Evolutionary conservation across 495 filamentous ascomycete species (phyloP).

Genomic region (Aspergillus homomorphus): DNA sequence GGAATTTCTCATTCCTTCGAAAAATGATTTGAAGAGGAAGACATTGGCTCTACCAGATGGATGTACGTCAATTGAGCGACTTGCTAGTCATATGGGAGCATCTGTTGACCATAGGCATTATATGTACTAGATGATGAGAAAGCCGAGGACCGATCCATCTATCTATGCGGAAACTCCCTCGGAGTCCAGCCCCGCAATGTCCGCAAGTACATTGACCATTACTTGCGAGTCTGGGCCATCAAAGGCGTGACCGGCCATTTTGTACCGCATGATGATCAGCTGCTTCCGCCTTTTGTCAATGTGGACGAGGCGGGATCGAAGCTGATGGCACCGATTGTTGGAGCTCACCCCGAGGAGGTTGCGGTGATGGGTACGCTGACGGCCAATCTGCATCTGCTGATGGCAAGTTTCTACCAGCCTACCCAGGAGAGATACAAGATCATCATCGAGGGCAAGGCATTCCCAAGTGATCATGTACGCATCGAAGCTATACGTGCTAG

Average conservation of each 20-base stretch:
- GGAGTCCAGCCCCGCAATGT: constrained; percentile 82
- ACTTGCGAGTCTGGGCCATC: constrained; percentile 82
- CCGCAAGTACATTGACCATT: constrained; percentile 65
- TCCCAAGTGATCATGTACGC: constrained; percentile 85
- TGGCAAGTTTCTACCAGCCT: constrained; percentile 89
- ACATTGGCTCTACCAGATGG: constrained; percentile 42
- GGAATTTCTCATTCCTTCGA: constrained; percentile 84
- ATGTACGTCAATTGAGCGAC: constrained; percentile 22
- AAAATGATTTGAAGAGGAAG: constrained; percentile 68
- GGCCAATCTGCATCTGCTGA: constrained; percentile 83
- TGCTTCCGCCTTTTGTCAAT: constrained; percentile 76
- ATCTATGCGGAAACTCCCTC: constrained; percentile 95
- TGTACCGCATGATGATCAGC: constrained; percentile 69
- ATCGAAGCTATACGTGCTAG: background rate
- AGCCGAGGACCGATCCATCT: constrained; percentile 57
- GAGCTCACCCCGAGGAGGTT: constrained; percentile 75
- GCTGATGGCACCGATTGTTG: constrained; percentile 79
- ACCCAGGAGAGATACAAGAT: constrained; percentile 76
- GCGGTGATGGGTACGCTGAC: constrained; percentile 93
- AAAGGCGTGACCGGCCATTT: constrained; percentile 96
- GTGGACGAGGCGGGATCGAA: constrained; percentile 69
- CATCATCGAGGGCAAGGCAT: constrained; percentile 89
- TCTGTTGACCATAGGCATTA: constrained; percentile 4
- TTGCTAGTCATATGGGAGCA: background rate
- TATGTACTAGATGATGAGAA: constrained; percentile 31